phyloP scores from a whole-genome alignment of 208 protist genomes.

The Zelonia costaricensis region DNA sequence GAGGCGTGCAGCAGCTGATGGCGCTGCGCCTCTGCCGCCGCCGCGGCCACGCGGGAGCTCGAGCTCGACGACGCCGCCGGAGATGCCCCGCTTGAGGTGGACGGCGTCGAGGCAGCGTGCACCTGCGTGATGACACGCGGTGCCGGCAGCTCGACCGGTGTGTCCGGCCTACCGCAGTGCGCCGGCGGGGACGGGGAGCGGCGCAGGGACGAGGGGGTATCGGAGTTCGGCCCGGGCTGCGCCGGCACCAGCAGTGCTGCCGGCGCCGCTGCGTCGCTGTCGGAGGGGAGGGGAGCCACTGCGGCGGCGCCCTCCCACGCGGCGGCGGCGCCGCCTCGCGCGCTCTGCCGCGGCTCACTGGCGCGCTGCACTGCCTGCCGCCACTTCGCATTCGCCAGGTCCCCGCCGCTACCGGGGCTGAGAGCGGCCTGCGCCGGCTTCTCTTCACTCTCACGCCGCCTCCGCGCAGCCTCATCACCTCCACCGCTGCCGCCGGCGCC shows the following conservation, averaged over 20 bases:
- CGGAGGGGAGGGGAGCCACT: background rate
- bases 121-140: conserved; percentile 1
- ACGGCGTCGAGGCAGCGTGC: background rate
- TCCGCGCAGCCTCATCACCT: no score
- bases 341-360: conserved; percentile 1
- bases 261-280: no score
- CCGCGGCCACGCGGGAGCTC: conserved; percentile 8
- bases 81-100: background rate
- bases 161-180: no score
- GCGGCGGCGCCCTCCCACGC: background rate
- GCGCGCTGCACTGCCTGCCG: conserved; percentile 18
- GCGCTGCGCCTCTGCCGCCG: conserved; percentile 12
- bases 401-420: background rate
- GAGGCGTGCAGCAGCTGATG: conserved; percentile 13
- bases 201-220: no score
- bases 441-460: no score
- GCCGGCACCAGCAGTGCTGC: no score
- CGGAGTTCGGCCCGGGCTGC: no score
- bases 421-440: background rate
- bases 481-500: no score
- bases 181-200: no score
- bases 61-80: background rate
- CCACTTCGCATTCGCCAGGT: conserved; percentile 19
- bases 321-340: background rate
- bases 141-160: no score